phyloP scores from a whole-genome alignment of 352 stramenopile genomes.

The Pythium periplocum region DNA sequence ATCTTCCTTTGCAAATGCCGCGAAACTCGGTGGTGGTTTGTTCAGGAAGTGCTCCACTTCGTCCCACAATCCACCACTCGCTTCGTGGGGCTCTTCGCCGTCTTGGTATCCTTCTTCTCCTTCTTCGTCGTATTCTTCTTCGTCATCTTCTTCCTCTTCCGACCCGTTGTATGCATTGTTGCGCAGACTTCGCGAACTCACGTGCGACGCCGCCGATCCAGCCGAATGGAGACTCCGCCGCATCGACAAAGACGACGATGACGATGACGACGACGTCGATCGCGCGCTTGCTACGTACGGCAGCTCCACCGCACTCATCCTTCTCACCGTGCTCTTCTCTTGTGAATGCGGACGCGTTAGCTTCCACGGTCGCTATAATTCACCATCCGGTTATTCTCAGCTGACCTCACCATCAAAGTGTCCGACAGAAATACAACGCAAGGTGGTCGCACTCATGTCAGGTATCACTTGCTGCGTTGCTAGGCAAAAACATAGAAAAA shows the following conservation, averaged over 20 bases:
- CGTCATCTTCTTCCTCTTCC: not conserved
- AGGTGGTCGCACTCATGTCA: no score
- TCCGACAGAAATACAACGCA: no score
- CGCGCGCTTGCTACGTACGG: slow-evolving; percentile 42
- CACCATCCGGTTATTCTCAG: no score
- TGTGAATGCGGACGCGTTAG: no score
- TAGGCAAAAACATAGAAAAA: slow-evolving; percentile 74
- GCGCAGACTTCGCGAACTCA: slow-evolving; percentile 23
- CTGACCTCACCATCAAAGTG: no score
- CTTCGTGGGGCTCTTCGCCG: slow-evolving; percentile 37
- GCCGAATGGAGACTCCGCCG: slow-evolving; percentile 40
- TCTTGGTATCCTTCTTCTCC: slow-evolving; percentile 17
- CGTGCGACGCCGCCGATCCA: slow-evolving; percentile 31
- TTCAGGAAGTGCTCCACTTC: slow-evolving; percentile 76
- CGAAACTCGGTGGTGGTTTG: slow-evolving; percentile 56
- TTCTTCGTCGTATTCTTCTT: slow-evolving; percentile 13
- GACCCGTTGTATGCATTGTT: slow-evolving; percentile 17
- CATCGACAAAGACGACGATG: slow-evolving; percentile 26
- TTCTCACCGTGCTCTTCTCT: not conserved
- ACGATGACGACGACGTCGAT: slow-evolving; percentile 28
- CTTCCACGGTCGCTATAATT: no score
- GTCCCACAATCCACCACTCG: slow-evolving; percentile 43
- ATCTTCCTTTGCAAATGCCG: slow-evolving; percentile 28
- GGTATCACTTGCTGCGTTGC: no score
- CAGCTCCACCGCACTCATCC: slow-evolving; percentile 49